A percentile compares a stretch with the other conserved stretches of the same genome.
Evolutionary conservation across 306 rosid species (phyloP).

Genomic region (Cicer bijugum): DNA sequence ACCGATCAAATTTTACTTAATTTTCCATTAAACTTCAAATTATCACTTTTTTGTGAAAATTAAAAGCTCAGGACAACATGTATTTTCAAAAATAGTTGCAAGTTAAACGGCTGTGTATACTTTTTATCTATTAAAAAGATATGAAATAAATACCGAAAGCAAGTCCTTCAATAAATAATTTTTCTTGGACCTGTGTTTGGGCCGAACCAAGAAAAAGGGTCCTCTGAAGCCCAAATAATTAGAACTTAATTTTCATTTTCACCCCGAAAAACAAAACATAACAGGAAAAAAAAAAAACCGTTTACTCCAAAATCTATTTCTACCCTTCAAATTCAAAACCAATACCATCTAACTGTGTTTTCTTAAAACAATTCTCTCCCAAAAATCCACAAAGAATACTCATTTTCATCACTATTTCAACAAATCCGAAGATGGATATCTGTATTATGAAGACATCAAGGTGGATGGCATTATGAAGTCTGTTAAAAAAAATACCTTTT

Average conservation of each 20-base stretch:
- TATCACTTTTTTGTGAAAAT: too few relatives aligned
- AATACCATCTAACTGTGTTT: conserved; percentile 35
- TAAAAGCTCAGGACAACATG: too few relatives aligned
- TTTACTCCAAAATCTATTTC: conserved; percentile 41
- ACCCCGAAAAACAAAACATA: not conserved
- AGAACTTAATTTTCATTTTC: not conserved
- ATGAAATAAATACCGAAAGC: too few relatives aligned
- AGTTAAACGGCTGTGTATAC: too few relatives aligned
- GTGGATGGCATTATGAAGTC: conserved; percentile 85
- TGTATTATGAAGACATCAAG: conserved; percentile 65
- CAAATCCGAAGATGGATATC: conserved; percentile 80
- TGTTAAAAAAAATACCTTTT: conserved; percentile 84
- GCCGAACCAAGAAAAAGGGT: not conserved
- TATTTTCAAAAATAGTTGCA: too few relatives aligned
- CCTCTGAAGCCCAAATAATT: not conserved
- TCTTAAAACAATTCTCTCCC: conserved; percentile 53
- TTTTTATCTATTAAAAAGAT: too few relatives aligned
- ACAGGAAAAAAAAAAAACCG: conserved; percentile 39
- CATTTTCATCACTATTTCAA: conserved; percentile 72
- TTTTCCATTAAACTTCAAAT: too few relatives aligned
- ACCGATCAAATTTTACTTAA: too few relatives aligned
- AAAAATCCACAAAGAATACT: conserved; percentile 40
- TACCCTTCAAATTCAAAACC: conserved; percentile 46
- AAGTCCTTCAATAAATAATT: too few relatives aligned
- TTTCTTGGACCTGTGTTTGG: not conserved